A percentile compares a stretch with the other conserved stretches of the same genome.
Evolutionary conservation across 2,329 filamentous ascomycete species (phyloP).

Genomic region (Nemania abortiva): DNA sequence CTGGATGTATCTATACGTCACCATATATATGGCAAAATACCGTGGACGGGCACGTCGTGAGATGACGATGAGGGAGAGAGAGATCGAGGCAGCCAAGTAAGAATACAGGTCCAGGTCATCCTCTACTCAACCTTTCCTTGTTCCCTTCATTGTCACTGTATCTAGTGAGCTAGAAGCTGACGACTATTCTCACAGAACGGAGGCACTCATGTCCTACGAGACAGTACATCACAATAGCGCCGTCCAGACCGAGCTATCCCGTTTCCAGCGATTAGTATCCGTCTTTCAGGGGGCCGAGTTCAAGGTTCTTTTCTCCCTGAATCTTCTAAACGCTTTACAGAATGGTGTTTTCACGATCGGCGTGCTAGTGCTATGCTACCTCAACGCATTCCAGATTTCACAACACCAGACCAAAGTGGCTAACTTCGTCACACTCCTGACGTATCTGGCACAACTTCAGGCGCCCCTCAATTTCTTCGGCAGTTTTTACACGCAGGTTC

Average conservation of each 20-base stretch:
- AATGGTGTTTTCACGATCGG: conserved; percentile 83
- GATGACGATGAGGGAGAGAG: conserved; percentile 93
- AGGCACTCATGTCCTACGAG: conserved; percentile 97
- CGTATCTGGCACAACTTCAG: conserved; percentile 85
- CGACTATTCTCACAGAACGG: conserved; percentile 52
- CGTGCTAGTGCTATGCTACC: conserved; percentile 75
- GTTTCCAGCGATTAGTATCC: conserved; percentile 76
- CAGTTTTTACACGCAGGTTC: conserved; percentile 76
- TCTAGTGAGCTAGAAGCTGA: not conserved
- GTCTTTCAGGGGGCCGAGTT: conserved; percentile 80
- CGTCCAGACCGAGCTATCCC: conserved; percentile 79
- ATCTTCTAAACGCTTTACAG: conserved; percentile 83
- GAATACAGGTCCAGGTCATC: not conserved
- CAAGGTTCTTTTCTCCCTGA: conserved; percentile 79
- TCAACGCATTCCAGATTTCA: conserved; percentile 81
- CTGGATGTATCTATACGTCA: conserved; percentile 96
- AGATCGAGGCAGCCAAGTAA: conserved; percentile 97
- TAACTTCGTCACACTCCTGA: conserved; percentile 77
- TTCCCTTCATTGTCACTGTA: not conserved
- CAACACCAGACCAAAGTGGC: conserved; percentile 73
- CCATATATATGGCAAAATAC: conserved; percentile 94
- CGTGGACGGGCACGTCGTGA: conserved; percentile 88
- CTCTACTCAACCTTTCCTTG: not conserved
- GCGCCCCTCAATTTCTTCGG: conserved; percentile 88
- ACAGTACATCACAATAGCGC: conserved; percentile 92